These are phyloP conservation scores for Marasmius oreades DNA, from an alignment of 1,284 basidiomycete genomes.

Conservation along the genomic window DNA sequence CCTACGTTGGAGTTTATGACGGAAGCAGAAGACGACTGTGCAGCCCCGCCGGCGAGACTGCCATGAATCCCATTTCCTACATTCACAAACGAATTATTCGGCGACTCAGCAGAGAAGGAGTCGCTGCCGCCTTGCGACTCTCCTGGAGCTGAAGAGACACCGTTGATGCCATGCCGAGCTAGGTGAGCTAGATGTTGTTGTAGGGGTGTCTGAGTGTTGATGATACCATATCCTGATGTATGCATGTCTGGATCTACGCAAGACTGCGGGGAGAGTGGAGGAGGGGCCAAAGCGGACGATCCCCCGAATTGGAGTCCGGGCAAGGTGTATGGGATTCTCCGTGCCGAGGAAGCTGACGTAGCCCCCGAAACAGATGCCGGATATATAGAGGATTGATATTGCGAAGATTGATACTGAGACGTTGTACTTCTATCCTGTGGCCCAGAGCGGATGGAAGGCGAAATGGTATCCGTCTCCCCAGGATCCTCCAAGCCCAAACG, in stretches of 20 bases:
- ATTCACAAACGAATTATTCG: constrained; percentile 69
- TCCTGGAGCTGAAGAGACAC: constrained; percentile 69
- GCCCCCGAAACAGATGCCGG: constrained; percentile 44
- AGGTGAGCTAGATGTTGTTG: constrained; percentile 76
- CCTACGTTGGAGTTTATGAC: constrained; percentile 50
- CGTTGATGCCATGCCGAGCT: constrained; percentile 75
- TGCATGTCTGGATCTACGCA: constrained; percentile 25
- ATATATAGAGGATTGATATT: constrained; percentile 39
- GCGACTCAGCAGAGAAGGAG: constrained; percentile 58
- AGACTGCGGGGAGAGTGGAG: constrained; percentile 44
- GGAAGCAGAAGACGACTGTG: constrained; percentile 45
- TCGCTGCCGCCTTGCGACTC: constrained; percentile 52
- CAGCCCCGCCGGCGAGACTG: constrained; percentile 28
- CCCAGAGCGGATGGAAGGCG: constrained; percentile 30
- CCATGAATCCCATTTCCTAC: constrained; percentile 40
- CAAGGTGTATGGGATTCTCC: constrained; percentile 36
- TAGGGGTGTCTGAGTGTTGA: constrained; percentile 63
- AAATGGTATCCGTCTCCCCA: constrained; percentile 34
- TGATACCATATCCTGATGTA: constrained; percentile 24
- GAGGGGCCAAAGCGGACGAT: constrained; percentile 31
- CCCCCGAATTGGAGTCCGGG: constrained; percentile 48
- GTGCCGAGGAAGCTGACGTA: constrained; percentile 39
- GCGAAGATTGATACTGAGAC: constrained; percentile 30
- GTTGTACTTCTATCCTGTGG: constrained; percentile 20
- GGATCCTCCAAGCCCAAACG: constrained; percentile 51